These are phyloP conservation scores for Ganoderma resinaceum DNA, from an alignment of 1,284 basidiomycete genomes.

Conservation along the genomic window DNA sequence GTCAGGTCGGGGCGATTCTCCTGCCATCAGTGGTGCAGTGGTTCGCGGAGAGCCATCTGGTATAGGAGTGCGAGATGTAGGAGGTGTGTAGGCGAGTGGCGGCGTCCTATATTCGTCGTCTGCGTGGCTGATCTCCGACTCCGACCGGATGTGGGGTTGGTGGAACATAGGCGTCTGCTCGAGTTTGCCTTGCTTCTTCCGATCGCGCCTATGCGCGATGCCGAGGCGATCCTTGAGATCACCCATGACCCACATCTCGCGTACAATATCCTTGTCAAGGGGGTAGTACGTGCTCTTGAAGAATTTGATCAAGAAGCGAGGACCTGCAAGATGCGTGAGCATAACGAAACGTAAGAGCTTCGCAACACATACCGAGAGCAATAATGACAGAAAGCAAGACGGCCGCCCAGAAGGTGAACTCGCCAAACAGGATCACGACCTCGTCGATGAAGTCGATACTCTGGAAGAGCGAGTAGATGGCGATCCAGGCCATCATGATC, in stretches of 20 bases:
- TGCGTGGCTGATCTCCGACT: constrained; percentile 56
- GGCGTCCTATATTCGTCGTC: constrained; percentile 30
- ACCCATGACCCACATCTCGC: constrained; percentile 89
- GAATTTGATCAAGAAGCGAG: constrained; percentile 78
- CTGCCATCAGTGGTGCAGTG: constrained; percentile 32
- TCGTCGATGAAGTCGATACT: constrained; percentile 79
- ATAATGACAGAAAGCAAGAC: constrained; percentile 73
- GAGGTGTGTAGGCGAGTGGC: constrained; percentile 20
- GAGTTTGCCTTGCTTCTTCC: constrained; percentile 48
- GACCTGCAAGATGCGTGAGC: constrained; percentile 52
- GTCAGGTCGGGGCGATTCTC: constrained; percentile 31
- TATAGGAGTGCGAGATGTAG: constrained; percentile 28
- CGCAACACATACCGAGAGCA: constrained; percentile 66
- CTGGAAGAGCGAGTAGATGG: constrained; percentile 81
- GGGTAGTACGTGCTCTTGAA: constrained; percentile 71
- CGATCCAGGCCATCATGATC: constrained; percentile 85
- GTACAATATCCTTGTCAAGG: constrained; percentile 84
- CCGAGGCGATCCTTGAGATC: constrained; percentile 87
- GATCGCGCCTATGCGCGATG: constrained; percentile 61
- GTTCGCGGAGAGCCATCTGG: constrained; percentile 34
- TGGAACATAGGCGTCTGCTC: constrained; percentile 77
- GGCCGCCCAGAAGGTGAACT: constrained; percentile 84
- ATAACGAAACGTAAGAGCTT: not conserved
- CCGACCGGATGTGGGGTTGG: constrained; percentile 65
- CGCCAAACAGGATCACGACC: constrained; percentile 77